Percentiles rank a stretch among this genome's conserved stretches.
These are phyloP conservation scores for Massarina eburnea DNA, from an alignment of 2,329 filamentous ascomycete species.

Conservation along the genomic window DNA sequence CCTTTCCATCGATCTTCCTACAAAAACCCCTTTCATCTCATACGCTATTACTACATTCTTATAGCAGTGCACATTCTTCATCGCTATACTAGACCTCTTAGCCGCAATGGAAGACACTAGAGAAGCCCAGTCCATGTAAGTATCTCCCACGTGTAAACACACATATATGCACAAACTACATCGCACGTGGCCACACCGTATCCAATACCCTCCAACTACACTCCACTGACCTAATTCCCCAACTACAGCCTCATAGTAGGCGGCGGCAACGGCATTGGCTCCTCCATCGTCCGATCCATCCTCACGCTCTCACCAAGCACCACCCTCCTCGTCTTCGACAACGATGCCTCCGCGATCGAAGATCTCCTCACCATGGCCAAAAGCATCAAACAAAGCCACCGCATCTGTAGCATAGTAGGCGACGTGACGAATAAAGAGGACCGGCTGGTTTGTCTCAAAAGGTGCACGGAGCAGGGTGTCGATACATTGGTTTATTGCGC, in stretches of 20 bases:
- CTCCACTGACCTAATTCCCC: too few species aligned
- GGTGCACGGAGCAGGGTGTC: conserved; percentile 18
- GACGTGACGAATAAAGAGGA: conserved; percentile 11
- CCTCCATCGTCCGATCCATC: conserved; percentile 18
- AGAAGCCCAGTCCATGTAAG: too few species aligned
- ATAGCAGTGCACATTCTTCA: too few species aligned
- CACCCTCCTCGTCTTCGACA: conserved; percentile 11
- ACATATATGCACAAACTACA: too few species aligned
- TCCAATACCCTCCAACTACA: too few species aligned
- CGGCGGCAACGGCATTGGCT: conserved; percentile 26
- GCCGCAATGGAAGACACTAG: too few species aligned
- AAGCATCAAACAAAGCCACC: not conserved
- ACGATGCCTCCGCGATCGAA: conserved; percentile 1
- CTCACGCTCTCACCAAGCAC: conserved; percentile 4
- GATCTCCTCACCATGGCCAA: not conserved
- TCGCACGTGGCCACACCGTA: too few species aligned
- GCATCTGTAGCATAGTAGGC: conserved; percentile 6
- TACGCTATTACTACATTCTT: too few species aligned
- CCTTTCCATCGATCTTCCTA: too few species aligned
- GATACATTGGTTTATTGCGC: conserved; percentile 29
- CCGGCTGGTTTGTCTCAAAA: conserved; percentile 11
- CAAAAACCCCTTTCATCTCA: too few species aligned
- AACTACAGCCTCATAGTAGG: conserved; percentile 29
- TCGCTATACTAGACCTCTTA: too few species aligned
- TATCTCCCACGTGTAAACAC: too few species aligned